Percentiles rank a stretch among this genome's conserved stretches.
These are phyloP conservation scores for Ogataea methanolica DNA, from an alignment of 805 yeast genomes.

Conservation along the genomic window DNA sequence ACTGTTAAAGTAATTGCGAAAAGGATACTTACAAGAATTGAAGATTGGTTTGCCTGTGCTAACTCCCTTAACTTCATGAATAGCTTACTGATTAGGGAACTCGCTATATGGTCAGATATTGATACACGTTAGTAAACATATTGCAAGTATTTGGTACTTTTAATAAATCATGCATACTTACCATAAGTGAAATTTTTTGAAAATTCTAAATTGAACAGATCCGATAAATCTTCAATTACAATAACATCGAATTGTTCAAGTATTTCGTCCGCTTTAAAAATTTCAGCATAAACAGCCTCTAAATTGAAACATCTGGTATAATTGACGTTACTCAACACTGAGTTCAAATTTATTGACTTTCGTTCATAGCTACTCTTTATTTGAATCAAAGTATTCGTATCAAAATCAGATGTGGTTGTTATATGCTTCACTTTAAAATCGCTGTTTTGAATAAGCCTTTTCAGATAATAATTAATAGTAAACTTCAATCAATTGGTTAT, in stretches of 20 bases:
- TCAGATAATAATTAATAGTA: slow-evolving; percentile 15
- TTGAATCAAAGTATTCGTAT: slow-evolving; percentile 6
- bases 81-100: slow-evolving; percentile 12
- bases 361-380: neutral
- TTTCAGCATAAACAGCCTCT: slow-evolving; percentile 8
- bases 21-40: slow-evolving; percentile 21
- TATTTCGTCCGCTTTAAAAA: neutral
- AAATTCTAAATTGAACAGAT: slow-evolving; percentile 22
- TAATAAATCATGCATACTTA: slow-evolving; percentile 9
- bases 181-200: slow-evolving; percentile 20
- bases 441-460: neutral
- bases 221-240: slow-evolving; percentile 26
- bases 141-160: neutral
- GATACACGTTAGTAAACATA: slow-evolving; percentile 2
- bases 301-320: slow-evolving; percentile 14
- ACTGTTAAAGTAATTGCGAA: neutral
- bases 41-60: slow-evolving; percentile 12
- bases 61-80: slow-evolving; percentile 19
- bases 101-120: slow-evolving; percentile 10
- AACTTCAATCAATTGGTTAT: slow-evolving; percentile 8
- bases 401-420: slow-evolving; percentile 12
- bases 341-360: neutral
- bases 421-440: slow-evolving; percentile 12
- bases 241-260: slow-evolving; percentile 7
- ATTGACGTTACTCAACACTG: slow-evolving; percentile 5